Evolutionary conservation across 768 basidiomycete species (phyloP).

Genomic region (Tylopilus sp.): DNA sequence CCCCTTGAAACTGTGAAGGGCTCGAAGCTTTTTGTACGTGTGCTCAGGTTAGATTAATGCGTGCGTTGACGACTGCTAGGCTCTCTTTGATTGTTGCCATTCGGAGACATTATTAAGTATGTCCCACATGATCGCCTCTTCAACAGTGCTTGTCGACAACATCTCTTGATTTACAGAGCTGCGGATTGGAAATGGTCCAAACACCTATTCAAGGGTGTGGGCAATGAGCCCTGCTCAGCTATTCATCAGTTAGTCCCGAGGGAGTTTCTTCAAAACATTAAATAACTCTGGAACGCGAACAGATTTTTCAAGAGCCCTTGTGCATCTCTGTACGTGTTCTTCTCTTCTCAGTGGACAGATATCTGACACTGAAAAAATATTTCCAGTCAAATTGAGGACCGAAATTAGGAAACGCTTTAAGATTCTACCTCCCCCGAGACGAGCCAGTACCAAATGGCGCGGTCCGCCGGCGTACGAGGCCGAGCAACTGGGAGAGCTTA

Average conservation of each 20-base stretch:
- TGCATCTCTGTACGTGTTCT: conserved; percentile 10
- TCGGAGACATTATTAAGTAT: conserved; percentile 26
- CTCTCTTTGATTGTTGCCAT: conserved; percentile 31
- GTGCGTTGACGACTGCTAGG: conserved; percentile 10
- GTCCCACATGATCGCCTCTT: neutral
- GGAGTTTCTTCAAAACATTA: neutral
- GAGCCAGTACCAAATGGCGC: conserved; percentile 3
- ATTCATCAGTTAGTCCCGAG: conserved; percentile 11
- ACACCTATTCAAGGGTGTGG: conserved; percentile 18
- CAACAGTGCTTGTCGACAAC: too few relatives aligned
- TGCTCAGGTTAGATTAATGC: neutral
- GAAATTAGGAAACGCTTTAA: neutral
- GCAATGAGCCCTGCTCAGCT: conserved; percentile 7
- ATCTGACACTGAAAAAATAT: neutral
- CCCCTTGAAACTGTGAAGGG: conserved; percentile 19
- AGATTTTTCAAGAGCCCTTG: conserved; percentile 9
- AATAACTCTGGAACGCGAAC: neutral
- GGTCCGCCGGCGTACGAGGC: conserved; percentile 4
- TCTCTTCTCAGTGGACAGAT: too few relatives aligned
- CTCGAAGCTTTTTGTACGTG: conserved; percentile 19
- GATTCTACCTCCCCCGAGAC: neutral
- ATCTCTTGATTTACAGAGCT: conserved; percentile 14
- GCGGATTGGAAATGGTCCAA: conserved; percentile 11
- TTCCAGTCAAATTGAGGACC: conserved; percentile 7
- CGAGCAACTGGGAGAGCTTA: conserved; percentile 11